Evolutionary conservation across 1,284 basidiomycete species (phyloP).

Genomic region (Boletellus deceptivus): DNA sequence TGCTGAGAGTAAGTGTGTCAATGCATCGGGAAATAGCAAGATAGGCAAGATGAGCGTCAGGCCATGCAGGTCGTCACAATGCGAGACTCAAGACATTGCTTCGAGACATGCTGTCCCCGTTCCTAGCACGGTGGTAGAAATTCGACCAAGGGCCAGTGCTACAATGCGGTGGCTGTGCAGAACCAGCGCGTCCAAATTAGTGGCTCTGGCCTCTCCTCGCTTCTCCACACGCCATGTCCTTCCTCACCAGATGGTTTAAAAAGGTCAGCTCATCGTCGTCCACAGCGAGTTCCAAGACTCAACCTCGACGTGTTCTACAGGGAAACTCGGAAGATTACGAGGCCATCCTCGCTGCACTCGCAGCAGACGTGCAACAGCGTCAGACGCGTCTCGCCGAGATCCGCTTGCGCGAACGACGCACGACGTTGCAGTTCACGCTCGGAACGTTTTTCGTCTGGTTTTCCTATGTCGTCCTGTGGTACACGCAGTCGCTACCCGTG

Average conservation of each 20-base stretch:
- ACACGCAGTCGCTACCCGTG: conserved; percentile 58
- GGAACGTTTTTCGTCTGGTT: conserved; percentile 84
- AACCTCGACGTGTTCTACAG: conserved; percentile 7
- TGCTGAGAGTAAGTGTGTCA: no score
- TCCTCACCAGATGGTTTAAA: conserved; percentile 29
- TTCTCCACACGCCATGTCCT: conserved; percentile 23
- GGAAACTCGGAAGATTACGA: conserved; percentile 62
- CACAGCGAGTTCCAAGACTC: neutral
- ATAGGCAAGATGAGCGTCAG: no score
- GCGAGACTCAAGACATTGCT: neutral
- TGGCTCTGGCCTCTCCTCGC: conserved; percentile 1
- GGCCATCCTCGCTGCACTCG: conserved; percentile 60
- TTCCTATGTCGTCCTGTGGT: conserved; percentile 82
- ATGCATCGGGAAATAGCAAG: no score
- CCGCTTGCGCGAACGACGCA: conserved; percentile 79
- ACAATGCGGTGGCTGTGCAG: conserved; percentile 9
- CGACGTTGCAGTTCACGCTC: conserved; percentile 77
- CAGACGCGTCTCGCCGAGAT: conserved; percentile 87
- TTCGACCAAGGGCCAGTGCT: no score
- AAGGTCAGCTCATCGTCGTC: conserved; percentile 22
- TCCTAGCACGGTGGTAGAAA: neutral
- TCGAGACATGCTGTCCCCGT: neutral
- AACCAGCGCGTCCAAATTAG: conserved; percentile 14
- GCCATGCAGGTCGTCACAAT: neutral
- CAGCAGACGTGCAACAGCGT: conserved; percentile 67